These are phyloP conservation scores for Lodderomyces beijingensis DNA, from an alignment of 1,139 yeast genomes.

Conservation along the genomic window DNA sequence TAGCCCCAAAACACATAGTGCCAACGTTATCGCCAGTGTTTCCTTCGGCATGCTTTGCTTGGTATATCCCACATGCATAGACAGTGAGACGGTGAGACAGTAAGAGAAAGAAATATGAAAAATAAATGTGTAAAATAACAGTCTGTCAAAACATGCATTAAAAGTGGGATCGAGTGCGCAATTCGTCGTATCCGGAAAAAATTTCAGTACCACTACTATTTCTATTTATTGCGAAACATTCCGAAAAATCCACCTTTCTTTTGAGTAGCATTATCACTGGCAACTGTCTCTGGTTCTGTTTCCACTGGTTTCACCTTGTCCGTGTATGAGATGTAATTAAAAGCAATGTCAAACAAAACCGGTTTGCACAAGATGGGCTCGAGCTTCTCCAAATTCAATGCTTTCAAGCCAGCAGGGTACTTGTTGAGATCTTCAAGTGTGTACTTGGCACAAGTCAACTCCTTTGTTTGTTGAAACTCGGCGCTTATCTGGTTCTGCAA, in stretches of 20 bases:
- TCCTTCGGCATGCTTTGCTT: conserved; percentile 12
- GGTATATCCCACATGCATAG: too few species aligned
- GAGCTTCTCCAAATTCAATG: conserved; percentile 46
- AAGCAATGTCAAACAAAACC: conserved; percentile 85
- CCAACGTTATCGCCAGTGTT: conserved; percentile 31
- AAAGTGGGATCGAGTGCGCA: too few species aligned
- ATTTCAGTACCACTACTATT: too few species aligned
- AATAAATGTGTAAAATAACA: too few species aligned
- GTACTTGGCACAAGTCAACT: conserved; percentile 9
- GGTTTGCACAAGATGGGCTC: conserved; percentile 74
- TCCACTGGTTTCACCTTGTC: background rate
- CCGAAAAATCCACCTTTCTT: conserved; percentile 38
- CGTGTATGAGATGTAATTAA: conserved; percentile 64
- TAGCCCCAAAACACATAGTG: conserved; percentile 65
- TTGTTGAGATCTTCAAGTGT: conserved; percentile 50
- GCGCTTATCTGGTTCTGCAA: conserved; percentile 49
- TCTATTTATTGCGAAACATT: conserved; percentile 21
- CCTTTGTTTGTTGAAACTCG: conserved; percentile 30
- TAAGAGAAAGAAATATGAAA: too few species aligned
- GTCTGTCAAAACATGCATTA: background rate
- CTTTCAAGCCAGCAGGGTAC: conserved; percentile 37
- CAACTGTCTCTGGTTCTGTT: conserved; percentile 2
- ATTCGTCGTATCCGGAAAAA: too few species aligned
- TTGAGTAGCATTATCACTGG: background rate
- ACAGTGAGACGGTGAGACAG: too few species aligned